These are phyloP conservation scores for Sporothrix luriei DNA, from an alignment of 2,329 filamentous ascomycete genomes.

Conservation along the genomic window DNA sequence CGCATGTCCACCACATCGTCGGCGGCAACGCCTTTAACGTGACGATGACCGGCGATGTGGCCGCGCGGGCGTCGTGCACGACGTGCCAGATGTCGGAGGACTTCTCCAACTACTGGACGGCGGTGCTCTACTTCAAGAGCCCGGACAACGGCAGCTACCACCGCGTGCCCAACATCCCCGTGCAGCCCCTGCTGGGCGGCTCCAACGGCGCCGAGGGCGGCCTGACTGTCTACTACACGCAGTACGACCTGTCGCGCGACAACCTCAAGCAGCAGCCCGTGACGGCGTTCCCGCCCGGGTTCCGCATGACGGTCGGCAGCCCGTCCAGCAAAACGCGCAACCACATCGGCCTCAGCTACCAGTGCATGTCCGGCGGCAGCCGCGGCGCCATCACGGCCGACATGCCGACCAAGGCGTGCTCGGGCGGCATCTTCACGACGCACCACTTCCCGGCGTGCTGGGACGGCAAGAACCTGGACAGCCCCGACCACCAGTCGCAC, in stretches of 20 bases:
- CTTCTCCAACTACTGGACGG: slow-evolving; percentile 42
- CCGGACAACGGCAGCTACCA: slow-evolving; percentile 40
- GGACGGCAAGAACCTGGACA: slow-evolving; percentile 56
- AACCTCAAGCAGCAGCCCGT: slow-evolving; percentile 38
- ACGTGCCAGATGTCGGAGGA: slow-evolving; percentile 41
- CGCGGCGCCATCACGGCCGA: slow-evolving; percentile 32
- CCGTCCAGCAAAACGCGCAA: slow-evolving; percentile 25
- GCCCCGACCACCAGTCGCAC: slow-evolving; percentile 48
- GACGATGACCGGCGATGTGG: slow-evolving; percentile 39
- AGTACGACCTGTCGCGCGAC: slow-evolving; percentile 38
- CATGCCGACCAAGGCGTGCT: slow-evolving; percentile 34
- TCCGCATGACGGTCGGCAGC: slow-evolving; percentile 38
- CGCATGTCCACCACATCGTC: slow-evolving; percentile 39
- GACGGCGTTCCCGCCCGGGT: slow-evolving; percentile 39
- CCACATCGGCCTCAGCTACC: slow-evolving; percentile 35
- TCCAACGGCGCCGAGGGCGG: slow-evolving; percentile 38
- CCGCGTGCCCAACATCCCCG: slow-evolving; percentile 37
- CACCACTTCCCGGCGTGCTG: slow-evolving; percentile 49
- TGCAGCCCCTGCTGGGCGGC: slow-evolving; percentile 38
- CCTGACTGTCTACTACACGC: slow-evolving; percentile 39
- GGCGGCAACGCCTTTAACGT: slow-evolving; percentile 39
- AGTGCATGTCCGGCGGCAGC: slow-evolving; percentile 34
- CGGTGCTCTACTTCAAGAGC: slow-evolving; percentile 39
- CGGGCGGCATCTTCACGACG: slow-evolving; percentile 36
- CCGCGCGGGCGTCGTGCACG: slow-evolving; percentile 38